These are phyloP conservation scores for Lentithecium fluviatile DNA, from an alignment of 495 filamentous ascomycete species.

Conservation along the genomic window DNA sequence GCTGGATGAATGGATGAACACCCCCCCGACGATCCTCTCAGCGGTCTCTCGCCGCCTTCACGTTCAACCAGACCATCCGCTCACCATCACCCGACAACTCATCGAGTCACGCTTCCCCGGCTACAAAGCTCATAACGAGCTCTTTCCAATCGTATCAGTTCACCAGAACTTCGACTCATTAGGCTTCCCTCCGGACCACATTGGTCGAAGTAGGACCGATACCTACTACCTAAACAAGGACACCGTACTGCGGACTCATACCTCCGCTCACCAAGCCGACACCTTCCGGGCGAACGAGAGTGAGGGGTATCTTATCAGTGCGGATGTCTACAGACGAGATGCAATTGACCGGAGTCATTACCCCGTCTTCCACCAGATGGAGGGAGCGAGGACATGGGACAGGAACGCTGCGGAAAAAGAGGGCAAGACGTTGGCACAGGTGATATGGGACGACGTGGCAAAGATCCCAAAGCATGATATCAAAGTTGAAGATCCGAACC, in stretches of 20 bases:
- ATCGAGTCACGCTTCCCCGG: conserved; percentile 85
- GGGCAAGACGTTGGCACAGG: conserved; percentile 45
- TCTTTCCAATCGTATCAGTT: conserved; percentile 82
- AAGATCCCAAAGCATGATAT: conserved; percentile 76
- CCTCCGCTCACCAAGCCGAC: conserved; percentile 86
- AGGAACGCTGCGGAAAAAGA: conserved; percentile 53
- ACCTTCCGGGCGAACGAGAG: conserved; percentile 69
- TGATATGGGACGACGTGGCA: conserved; percentile 58
- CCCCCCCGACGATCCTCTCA: conserved; percentile 70
- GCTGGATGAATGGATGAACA: conserved; percentile 83
- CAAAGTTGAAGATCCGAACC: conserved; percentile 80
- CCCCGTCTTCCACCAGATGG: conserved; percentile 98
- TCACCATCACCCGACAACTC: conserved; percentile 84
- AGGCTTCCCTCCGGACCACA: conserved; percentile 86
- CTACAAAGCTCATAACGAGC: conserved; percentile 72
- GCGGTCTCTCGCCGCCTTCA: conserved; percentile 74
- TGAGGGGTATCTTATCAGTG: conserved; percentile 82
- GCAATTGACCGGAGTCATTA: conserved; percentile 93
- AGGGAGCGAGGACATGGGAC: conserved; percentile 90
- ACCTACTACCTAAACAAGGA: conserved; percentile 92
- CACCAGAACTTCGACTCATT: conserved; percentile 93
- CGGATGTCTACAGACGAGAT: conserved; percentile 96
- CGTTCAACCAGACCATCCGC: conserved; percentile 81
- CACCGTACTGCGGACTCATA: conserved; percentile 89
- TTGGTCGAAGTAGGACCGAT: conserved; percentile 81